phyloP scores from a whole-genome alignment of 129 eudicot genomes.

The Ambrosia trifida region DNA sequence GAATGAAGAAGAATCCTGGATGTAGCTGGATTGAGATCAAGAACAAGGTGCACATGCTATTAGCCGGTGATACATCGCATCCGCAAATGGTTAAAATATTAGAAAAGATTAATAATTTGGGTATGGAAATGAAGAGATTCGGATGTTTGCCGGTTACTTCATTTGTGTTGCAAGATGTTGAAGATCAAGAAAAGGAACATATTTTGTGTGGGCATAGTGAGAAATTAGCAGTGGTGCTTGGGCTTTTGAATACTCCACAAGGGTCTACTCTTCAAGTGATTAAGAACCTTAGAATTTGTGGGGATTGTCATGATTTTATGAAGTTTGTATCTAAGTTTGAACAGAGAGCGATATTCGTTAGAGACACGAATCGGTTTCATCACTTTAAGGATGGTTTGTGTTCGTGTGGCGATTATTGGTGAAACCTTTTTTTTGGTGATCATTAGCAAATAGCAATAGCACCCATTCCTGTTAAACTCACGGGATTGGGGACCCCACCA shows the following conservation, averaged over 20 bases:
- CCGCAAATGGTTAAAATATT: constrained; percentile 68
- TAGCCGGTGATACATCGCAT: constrained; percentile 79
- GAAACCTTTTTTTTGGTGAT: constrained; percentile 10
- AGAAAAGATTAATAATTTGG: constrained; percentile 50
- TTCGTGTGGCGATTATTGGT: constrained; percentile 98
- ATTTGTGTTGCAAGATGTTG: constrained; percentile 91
- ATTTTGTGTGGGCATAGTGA: constrained; percentile 94
- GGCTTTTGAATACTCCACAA: constrained; percentile 66
- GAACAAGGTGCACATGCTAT: constrained; percentile 79
- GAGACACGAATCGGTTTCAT: constrained; percentile 92
- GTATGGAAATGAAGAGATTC: constrained; percentile 65
- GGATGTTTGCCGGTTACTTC: constrained; percentile 62
- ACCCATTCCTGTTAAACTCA: no score
- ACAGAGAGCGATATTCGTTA: constrained; percentile 67
- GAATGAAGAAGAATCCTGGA: constrained; percentile 93
- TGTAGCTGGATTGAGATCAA: constrained; percentile 96
- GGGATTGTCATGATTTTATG: constrained; percentile 75
- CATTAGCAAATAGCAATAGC: no score
- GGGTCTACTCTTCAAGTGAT: constrained; percentile 72
- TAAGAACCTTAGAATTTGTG: constrained; percentile 87
- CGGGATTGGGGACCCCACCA: no score
- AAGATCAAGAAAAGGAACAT: constrained; percentile 92
- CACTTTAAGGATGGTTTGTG: constrained; percentile 78
- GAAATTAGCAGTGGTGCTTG: constrained; percentile 84
- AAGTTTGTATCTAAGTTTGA: constrained; percentile 73